These are phyloP conservation scores for Volvox reticuliferus DNA, from an alignment of 139 green algal genomes.

Conservation along the genomic window DNA sequence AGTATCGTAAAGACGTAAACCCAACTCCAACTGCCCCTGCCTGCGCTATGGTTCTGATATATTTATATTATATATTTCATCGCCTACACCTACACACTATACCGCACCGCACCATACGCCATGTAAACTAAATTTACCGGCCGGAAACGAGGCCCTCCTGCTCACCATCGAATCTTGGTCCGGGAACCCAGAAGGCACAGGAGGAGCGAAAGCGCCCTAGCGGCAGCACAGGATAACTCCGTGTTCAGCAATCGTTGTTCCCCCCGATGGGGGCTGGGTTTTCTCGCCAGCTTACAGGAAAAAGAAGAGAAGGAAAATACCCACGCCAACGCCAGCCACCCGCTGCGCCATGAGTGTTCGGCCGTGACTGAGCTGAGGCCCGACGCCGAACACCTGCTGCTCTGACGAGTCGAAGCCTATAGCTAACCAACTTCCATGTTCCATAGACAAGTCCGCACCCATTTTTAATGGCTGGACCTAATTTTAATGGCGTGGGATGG, in stretches of 20 bases:
- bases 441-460: background rate
- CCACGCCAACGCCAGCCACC: constrained; percentile 52
- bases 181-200: constrained; percentile 54
- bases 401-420: background rate
- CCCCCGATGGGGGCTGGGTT: background rate
- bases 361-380: constrained; percentile 1
- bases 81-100: no score
- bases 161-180: constrained; percentile 54
- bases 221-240: background rate
- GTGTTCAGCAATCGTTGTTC: background rate
- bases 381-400: background rate
- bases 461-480: background rate
- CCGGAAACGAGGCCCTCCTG: no score
- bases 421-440: background rate
- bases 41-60: no score
- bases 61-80: no score
- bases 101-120: no score
- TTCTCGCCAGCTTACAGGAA: constrained; percentile 46
- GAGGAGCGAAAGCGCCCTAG: constrained; percentile 48
- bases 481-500: no score
- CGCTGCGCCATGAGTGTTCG: constrained; percentile 1
- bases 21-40: no score
- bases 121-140: no score
- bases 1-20: no score
- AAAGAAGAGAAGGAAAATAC: constrained; percentile 61